Evolutionary conservation across 805 yeast genomes (phyloP).

Genomic region (Candida boleticola): DNA sequence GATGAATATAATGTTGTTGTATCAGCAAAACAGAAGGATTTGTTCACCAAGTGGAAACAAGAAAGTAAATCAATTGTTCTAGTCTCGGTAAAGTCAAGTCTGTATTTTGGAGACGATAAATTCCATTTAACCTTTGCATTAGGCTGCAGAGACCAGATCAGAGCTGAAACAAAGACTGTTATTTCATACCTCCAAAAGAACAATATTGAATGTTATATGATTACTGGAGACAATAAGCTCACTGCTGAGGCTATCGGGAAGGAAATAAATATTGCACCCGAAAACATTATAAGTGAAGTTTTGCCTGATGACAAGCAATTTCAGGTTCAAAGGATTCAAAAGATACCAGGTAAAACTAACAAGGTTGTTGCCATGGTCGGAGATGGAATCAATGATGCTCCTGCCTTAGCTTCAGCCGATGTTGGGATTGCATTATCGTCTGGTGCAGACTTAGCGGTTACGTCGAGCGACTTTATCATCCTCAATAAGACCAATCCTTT

Average conservation of each 20-base stretch:
- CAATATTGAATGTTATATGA: conserved; percentile 66
- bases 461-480: conserved; percentile 71
- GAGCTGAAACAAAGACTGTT: conserved; percentile 57
- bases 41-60: conserved; percentile 53
- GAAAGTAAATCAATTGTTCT: conserved; percentile 64
- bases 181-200: conserved; percentile 33
- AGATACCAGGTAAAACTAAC: conserved; percentile 15
- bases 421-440: conserved; percentile 76
- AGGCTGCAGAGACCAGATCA: conserved; percentile 59
- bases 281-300: conserved; percentile 64
- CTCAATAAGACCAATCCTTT: conserved; percentile 53
- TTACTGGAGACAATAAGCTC: conserved; percentile 67
- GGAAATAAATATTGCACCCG: conserved; percentile 52
- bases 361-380: conserved; percentile 71
- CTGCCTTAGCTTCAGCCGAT: conserved; percentile 72
- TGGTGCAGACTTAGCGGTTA: conserved; percentile 73
- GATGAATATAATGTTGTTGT: conserved; percentile 44
- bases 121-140: conserved; percentile 45
- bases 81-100: conserved; percentile 42
- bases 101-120: conserved; percentile 22
- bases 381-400: conserved; percentile 83
- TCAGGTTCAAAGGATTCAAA: conserved; percentile 54
- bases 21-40: conserved; percentile 27
- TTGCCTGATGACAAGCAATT: conserved; percentile 71
- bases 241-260: conserved; percentile 69